These are phyloP conservation scores for Calonectria hongkongensis DNA, from an alignment of 2,329 filamentous ascomycete genomes.

Conservation along the genomic window DNA sequence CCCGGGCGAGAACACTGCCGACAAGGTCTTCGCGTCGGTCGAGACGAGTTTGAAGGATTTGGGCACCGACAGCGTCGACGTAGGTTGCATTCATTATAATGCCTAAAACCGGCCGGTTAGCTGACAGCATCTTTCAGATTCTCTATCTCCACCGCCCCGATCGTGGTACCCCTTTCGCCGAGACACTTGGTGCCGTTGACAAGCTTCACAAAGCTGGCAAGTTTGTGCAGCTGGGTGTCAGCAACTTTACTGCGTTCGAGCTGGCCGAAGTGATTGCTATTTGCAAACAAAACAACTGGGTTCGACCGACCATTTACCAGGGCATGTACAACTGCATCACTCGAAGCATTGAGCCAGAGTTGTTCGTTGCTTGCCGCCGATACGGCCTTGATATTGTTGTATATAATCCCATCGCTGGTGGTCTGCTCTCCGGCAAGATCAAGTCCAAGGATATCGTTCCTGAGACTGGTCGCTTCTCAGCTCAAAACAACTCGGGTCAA, in stretches of 20 bases:
- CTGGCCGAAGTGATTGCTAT: constrained; percentile 89
- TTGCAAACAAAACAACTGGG: constrained; percentile 87
- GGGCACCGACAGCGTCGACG: constrained; percentile 82
- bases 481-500: constrained; percentile 70
- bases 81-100: constrained; percentile 57
- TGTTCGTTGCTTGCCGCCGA: constrained; percentile 82
- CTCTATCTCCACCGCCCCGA: constrained; percentile 67
- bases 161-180: constrained; percentile 82
- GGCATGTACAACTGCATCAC: constrained; percentile 92
- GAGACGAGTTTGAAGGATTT: constrained; percentile 83
- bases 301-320: constrained; percentile 89
- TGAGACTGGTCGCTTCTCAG: constrained; percentile 81
- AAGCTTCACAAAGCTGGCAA: constrained; percentile 90
- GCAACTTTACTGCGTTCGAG: constrained; percentile 91
- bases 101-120: background rate
- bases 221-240: constrained; percentile 86
- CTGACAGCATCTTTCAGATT: constrained; percentile 53
- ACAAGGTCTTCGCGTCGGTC: constrained; percentile 78
- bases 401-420: constrained; percentile 89
- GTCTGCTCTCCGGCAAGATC: constrained; percentile 87
- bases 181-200: constrained; percentile 86
- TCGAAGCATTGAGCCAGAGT: constrained; percentile 83
- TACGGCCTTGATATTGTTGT: constrained; percentile 87
- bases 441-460: constrained; percentile 79
- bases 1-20: constrained; percentile 77